Evolutionary conservation across 1,284 basidiomycete species (phyloP), one percentile per base, ranked within the genome.

Genomic region (Irpex sp.): DNA sequence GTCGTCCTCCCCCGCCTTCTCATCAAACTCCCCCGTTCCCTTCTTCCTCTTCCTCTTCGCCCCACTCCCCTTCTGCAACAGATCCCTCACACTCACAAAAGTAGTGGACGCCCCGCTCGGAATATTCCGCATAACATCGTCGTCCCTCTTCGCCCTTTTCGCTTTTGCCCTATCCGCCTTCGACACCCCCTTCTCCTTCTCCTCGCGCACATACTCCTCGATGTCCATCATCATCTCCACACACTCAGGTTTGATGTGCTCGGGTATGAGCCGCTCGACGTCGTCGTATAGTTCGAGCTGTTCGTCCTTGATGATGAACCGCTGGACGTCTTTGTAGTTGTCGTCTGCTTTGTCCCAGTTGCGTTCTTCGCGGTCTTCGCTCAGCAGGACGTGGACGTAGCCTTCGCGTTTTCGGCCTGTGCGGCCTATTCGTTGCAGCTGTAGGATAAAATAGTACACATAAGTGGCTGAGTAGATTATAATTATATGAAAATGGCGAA

Each of bases 381-480:
- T 87, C 67, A 98, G 88, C n/a, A 99, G 81, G 7, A 97, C 92
- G 68, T 96, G 93, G 39, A 99, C 92, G 62, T 85, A 80, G 5
- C 97, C 97, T 57, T 90, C 86, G 36, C 94, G 87, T 73, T 96
- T 96, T 58, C 97, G 91, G 18, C 97, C 97, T 0, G 97, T 99
- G 63, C 97, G 85, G 54, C 97, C 97, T 54, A 98, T 85, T 21
- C 97, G 90, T 84, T 99, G 97, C 16, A 99, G 84, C 93, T 97
- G 19, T 4, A 21, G 51, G 7, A 7, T 23, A 9, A 42, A n/a
- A 42, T 42, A 9, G 16, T 42, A 10, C 12, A 5, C 28, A 23
- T n/a, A 10, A 42, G 21, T 12, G 54, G 8, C 9, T 56, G 10
- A 16, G 33, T 42, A 47, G 39, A 42, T 28, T 19, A 47, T 21